Percentiles rank a stretch among this genome's conserved stretches.
These are phyloP conservation scores for Theobroma cacao DNA, from an alignment of 345 rosid genomes.

Conservation along the genomic window DNA sequence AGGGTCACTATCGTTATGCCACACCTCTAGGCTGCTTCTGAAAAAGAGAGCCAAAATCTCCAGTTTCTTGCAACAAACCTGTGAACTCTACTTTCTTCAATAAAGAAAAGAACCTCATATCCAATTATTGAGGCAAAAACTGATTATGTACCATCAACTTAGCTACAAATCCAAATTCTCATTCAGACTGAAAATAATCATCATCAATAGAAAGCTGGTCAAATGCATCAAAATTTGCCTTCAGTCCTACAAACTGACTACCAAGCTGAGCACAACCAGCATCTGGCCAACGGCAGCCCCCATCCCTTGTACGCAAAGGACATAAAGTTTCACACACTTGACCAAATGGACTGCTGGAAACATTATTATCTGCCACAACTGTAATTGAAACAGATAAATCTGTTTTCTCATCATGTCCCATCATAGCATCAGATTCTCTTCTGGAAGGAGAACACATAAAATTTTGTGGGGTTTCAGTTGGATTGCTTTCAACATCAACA, in stretches of 20 bases:
- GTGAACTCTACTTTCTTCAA: not conserved
- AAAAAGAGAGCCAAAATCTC: not conserved
- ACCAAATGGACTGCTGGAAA: constrained; percentile 32
- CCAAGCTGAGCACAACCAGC: constrained; percentile 79
- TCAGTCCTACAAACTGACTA: constrained; percentile 80
- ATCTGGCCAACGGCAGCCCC: constrained; percentile 90
- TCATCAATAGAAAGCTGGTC: constrained; percentile 78
- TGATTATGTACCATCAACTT: not conserved
- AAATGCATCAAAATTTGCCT: constrained; percentile 85
- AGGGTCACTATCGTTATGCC: constrained; percentile 20
- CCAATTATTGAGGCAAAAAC: not conserved
- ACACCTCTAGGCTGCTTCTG: not conserved
- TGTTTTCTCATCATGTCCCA: constrained; percentile 37
- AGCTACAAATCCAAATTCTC: constrained; percentile 10
- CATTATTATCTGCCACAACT: constrained; percentile 44
- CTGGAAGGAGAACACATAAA: constrained; percentile 23
- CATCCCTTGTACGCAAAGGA: constrained; percentile 62
- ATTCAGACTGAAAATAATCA: constrained; percentile 64
- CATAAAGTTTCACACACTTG: constrained; percentile 65
- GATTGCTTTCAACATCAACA: constrained; percentile 50
- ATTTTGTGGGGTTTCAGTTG: constrained; percentile 28
- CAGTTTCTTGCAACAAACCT: not conserved
- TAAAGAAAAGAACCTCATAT: too few species aligned
- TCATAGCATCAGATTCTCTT: constrained; percentile 28
- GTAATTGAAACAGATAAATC: constrained; percentile 69